Evolutionary conservation across 306 rosid genomes (phyloP).

Genomic region (Vigna mungo): DNA sequence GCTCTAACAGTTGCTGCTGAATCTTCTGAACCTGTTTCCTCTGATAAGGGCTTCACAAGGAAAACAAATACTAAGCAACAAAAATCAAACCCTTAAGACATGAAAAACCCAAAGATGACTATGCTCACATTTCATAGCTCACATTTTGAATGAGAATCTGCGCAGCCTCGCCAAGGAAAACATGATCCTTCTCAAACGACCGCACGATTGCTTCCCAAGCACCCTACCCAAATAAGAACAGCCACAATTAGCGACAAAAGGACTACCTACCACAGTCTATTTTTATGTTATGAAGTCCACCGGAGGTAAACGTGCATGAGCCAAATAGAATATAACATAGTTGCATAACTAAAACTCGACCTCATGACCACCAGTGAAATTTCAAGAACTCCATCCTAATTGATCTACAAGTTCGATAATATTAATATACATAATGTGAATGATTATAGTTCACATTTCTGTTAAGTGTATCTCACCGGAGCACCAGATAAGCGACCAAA

Average conservation of each 20-base stretch:
- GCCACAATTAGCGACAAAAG: background rate
- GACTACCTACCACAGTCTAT: background rate
- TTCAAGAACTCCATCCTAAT: too few relatives aligned
- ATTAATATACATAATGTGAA: background rate
- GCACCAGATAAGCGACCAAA: constrained; percentile 90
- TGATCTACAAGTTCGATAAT: background rate
- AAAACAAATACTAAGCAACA: constrained; percentile 26
- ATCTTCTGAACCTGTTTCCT: constrained; percentile 93
- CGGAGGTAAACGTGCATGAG: background rate
- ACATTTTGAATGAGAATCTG: constrained; percentile 90
- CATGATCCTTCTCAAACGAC: constrained; percentile 84
- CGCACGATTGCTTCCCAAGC: constrained; percentile 82
- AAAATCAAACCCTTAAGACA: constrained; percentile 20
- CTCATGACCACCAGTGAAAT: too few relatives aligned
- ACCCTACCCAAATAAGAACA: constrained; percentile 61
- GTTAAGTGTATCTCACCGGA: constrained; percentile 62
- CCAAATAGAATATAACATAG: background rate
- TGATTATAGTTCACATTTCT: background rate
- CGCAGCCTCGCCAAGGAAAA: constrained; percentile 94
- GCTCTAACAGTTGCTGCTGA: constrained; percentile 89
- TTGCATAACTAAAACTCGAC: too few relatives aligned
- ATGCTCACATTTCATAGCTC: constrained; percentile 86
- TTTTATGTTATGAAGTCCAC: background rate
- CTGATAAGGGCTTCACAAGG: constrained; percentile 78
- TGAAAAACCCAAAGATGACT: constrained; percentile 31